A percentile compares a stretch with the other conserved stretches of the same genome.
Conservation (phyloP, 108 stramenopile genomes). For the Cyclotella atomus region DNA sequence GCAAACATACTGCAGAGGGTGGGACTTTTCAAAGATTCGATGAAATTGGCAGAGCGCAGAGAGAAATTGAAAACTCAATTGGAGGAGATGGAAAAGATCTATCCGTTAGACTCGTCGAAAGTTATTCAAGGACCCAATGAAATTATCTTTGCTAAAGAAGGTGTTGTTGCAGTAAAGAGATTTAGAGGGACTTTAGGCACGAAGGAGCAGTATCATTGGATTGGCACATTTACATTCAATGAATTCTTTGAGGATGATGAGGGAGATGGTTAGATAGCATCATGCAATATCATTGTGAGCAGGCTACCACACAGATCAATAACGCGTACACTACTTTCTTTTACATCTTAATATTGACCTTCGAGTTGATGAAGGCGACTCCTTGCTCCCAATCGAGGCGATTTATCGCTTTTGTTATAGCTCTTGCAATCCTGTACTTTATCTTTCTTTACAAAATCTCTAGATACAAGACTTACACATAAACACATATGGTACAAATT, state of each 20-base stretch:
- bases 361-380: no score
- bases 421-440: no score
- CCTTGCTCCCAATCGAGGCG: no score
- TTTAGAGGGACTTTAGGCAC: slow-evolving; percentile 45
- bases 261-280: background rate
- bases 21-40: slow-evolving; percentile 20
- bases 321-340: no score
- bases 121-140: slow-evolving; percentile 38
- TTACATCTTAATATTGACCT: no score
- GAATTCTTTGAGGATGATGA: slow-evolving; percentile 52
- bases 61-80: slow-evolving; percentile 18
- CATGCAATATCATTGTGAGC: no score
- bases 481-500: background rate
- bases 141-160: slow-evolving; percentile 46
- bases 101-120: slow-evolving; percentile 18
- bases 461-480: background rate
- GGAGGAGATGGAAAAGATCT: slow-evolving; percentile 32
- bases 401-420: no score
- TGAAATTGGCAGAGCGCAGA: slow-evolving; percentile 21
- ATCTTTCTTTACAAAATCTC: background rate
- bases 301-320: no score
- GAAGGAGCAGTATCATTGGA: slow-evolving; percentile 48
- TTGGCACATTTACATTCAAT: slow-evolving; percentile 38
- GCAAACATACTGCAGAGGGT: slow-evolving; percentile 24
- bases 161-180: slow-evolving; percentile 43